phyloP scores from a whole-genome alignment of 306 rosid species.

The Prunus mira region DNA sequence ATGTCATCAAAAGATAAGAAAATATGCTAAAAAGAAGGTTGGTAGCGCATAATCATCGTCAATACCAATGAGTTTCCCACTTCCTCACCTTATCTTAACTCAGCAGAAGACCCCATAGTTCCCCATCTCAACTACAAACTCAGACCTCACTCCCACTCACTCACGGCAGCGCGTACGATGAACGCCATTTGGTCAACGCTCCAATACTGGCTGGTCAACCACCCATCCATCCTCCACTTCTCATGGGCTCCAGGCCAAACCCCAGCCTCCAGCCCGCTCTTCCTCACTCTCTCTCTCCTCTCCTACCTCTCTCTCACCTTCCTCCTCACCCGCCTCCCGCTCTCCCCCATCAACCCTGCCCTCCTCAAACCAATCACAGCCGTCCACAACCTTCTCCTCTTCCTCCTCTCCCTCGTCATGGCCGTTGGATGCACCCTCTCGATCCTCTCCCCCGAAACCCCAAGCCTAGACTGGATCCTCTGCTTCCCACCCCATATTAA shows the following conservation, averaged over 20 bases:
- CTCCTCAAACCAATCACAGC: conserved; percentile 50
- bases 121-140: background rate
- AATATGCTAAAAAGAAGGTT: too few species aligned
- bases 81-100: background rate
- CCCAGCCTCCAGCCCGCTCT: conserved; percentile 40
- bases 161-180: background rate
- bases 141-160: background rate
- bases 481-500: conserved; percentile 57
- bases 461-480: conserved; percentile 33
- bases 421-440: conserved; percentile 52
- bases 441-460: conserved; percentile 35
- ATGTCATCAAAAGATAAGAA: too few species aligned
- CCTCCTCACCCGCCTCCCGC: conserved; percentile 33
- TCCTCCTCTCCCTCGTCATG: conserved; percentile 62
- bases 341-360: conserved; percentile 20
- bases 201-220: conserved; percentile 44
- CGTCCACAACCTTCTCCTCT: conserved; percentile 64
- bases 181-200: background rate
- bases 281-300: conserved; percentile 35
- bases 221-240: conserved; percentile 53
- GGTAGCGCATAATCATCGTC: background rate
- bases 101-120: too few species aligned
- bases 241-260: conserved; percentile 52
- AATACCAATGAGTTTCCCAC: background rate
- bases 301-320: conserved; percentile 51